Evolutionary conservation across 2,329 filamentous ascomycete genomes (phyloP), one percentile per base, ranked within the genome.

Genomic region (Fusarium transvaalense): DNA sequence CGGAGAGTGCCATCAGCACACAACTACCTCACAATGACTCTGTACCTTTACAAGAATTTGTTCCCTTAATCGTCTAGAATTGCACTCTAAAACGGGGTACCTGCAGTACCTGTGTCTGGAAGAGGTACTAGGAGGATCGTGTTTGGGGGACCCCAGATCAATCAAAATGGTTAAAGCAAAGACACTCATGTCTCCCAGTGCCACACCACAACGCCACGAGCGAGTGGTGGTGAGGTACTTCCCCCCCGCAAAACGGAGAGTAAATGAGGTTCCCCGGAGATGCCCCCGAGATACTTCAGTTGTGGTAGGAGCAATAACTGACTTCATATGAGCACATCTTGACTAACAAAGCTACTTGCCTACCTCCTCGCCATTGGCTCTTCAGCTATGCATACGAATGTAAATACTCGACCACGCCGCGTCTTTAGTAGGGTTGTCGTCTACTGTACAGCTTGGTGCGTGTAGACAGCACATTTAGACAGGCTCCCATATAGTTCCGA

Each of bases 111-210:
- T 55, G 52, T 56, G 45, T 32, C 59, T 55, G 32, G 47, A 68
- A 63, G 39, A 60, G 55, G 64, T 64, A 50, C 53, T 56, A 66
- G 55, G 55, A 56, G 50, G 34, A 65, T 65, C 56, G 59, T 37
- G 38, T 63, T 66, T 47, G 35, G 47, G 56, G 47, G 38, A 42
- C 56, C 61, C 42, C 65, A 74, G 71, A 72, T 63, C 59, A 72
- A 63, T 74, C 56, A 61, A 74, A 59, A 55, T 56, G 51, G 60
- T 70, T 72, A 73, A 61, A 71, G 55, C 34, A 69, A 43, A 50
- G 37, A 69, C 41, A 19, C 47, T 38, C 54, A 48, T 54, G 43
- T 29, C 31, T 53, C 43, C 45, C 38, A 41, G 53, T 55, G 43
- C 56, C 56, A 64, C 58, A 51, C 53, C 52, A 47, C 37, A 15